Evolutionary conservation across 1,284 basidiomycete genomes (phyloP).

Genomic region (Melanopsichium pennsylvanicum): DNA sequence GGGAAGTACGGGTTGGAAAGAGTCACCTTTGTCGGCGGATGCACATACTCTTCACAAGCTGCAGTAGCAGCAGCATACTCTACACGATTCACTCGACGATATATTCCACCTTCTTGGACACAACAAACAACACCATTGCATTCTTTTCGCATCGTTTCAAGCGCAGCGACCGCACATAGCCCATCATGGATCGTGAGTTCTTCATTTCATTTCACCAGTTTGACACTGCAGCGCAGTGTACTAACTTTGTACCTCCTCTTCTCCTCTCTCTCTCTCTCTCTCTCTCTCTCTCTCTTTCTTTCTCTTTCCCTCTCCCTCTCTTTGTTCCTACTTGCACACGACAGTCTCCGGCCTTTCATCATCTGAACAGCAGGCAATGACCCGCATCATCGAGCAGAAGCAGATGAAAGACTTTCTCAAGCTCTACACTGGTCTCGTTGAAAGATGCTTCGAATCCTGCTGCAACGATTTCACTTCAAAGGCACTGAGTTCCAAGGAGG

Average conservation of each 20-base stretch:
- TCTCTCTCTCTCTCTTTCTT: too few relatives aligned
- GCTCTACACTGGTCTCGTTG: conserved; percentile 94
- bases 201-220: too few relatives aligned
- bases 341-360: conserved; percentile 62
- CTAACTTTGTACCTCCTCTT: background rate
- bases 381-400: conserved; percentile 64
- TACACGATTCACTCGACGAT: too few relatives aligned
- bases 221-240: background rate
- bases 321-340: background rate
- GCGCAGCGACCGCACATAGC: conserved; percentile 8
- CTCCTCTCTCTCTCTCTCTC: too few relatives aligned
- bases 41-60: background rate
- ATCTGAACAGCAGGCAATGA: conserved; percentile 62
- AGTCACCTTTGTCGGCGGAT: background rate
- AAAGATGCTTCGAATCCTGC: conserved; percentile 93
- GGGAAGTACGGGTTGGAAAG: too few relatives aligned
- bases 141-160: too few relatives aligned
- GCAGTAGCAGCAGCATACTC: too few relatives aligned
- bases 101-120: too few relatives aligned
- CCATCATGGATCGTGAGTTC: conserved; percentile 51
- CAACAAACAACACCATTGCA: too few relatives aligned
- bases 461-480: conserved; percentile 97
- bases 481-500: conserved; percentile 88
- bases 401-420: conserved; percentile 98
- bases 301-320: background rate